Evolutionary conservation across 768 basidiomycete genomes (phyloP), one percentile per base, ranked within the genome.

Genomic region (Lepiota venenata): DNA sequence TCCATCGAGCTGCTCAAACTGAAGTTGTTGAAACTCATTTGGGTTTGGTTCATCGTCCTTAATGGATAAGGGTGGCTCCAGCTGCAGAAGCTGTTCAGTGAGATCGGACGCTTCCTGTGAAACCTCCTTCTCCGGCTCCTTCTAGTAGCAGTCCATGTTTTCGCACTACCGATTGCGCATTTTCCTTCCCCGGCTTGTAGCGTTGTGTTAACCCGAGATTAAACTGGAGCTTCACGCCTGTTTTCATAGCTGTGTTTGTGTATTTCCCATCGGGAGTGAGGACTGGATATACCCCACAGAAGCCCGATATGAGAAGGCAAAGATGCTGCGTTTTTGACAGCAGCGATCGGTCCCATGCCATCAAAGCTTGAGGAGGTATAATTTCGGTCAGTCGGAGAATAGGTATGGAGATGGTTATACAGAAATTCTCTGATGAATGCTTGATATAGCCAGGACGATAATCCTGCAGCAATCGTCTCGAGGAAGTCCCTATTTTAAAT

Each of bases 271-370:
- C 75, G 2, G 64, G 57, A 46, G 69, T 61, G 39, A 85, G 55
- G 40, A 79, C 66, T n/a, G 84, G 85, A 67, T 85, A 83, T 44
- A 74, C 60, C 2, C 77, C 74, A 18, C 70, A 67, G 53, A 81
- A 71, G 6, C 84, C 81, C 15, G 80, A 80, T 14, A 88, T 80
- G 22, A 88, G 74, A n/a, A 89, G 75, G 4, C 80, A 81, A 44
- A 90, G 71, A 67, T 87, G 74, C 18, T 80, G 79, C 11, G 77
- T 69, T 27, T 76, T 74, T 4, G 80, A 73, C 18, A 88, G 73
- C 4, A 89, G 75, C 8, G 78, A 78, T 12, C 80, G 73, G 61
- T 90, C 88, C 88, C 88, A 90, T 20, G 87, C 86, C 67, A 87
- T 79, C 29, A 90, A 70, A 9, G 85, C 86, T 36, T 82, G 81